Conservation (phyloP, 2,329 filamentous ascomycete genomes). For the Cladosporium sp. region DNA sequence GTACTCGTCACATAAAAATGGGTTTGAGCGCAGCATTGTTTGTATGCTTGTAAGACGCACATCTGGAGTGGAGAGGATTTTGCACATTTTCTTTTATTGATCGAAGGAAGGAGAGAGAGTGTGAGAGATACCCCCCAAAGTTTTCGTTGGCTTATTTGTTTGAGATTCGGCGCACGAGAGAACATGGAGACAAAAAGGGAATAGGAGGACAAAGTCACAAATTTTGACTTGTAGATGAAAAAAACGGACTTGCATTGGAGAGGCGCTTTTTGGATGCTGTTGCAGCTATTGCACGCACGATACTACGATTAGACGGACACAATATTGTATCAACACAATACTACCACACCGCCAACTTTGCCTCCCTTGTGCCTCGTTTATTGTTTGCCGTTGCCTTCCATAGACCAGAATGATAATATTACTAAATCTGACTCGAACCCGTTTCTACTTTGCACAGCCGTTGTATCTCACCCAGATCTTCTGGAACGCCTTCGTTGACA, state of each 20-base stretch:
- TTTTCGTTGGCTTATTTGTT: conserved; percentile 5
- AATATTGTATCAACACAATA: conserved; percentile 15
- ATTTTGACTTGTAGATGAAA: conserved; percentile 10
- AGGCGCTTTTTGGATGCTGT: neutral
- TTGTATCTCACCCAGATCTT: neutral
- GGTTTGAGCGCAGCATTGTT: conserved; percentile 15
- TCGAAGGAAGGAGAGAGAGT: conserved; percentile 1
- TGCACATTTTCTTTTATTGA: conserved; percentile 4
- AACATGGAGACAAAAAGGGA: conserved; percentile 10
- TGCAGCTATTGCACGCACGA: conserved; percentile 8
- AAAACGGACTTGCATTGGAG: conserved; percentile 13
- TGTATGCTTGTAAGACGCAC: neutral
- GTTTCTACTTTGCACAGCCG: neutral
- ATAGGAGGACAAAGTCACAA: conserved; percentile 8
- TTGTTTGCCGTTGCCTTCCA: neutral
- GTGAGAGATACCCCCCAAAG: conserved; percentile 8
- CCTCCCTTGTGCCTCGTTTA: neutral
- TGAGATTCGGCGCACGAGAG: conserved; percentile 9
- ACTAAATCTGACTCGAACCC: neutral
- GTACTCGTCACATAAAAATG: conserved; percentile 12
- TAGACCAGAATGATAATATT: neutral
- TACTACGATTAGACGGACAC: conserved; percentile 20
- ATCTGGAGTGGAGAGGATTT: conserved; percentile 6
- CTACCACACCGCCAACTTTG: conserved; percentile 1
- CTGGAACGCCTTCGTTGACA: conserved; percentile 15